phyloP scores from a whole-genome alignment of 805 yeast genomes.

The Ogataea paradorogensis region DNA sequence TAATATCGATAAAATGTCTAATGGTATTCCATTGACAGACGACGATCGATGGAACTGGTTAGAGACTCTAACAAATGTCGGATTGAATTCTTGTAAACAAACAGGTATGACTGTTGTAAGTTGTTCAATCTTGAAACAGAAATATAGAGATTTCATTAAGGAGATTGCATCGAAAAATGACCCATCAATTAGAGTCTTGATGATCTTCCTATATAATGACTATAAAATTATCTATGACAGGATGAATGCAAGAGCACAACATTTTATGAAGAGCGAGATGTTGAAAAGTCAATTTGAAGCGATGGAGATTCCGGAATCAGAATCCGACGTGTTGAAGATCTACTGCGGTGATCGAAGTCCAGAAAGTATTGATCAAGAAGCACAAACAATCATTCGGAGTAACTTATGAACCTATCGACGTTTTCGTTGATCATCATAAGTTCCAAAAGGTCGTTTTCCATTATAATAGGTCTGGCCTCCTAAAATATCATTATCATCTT shows the following conservation, averaged over 20 bases:
- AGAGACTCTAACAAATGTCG: constrained; percentile 42
- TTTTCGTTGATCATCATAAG: constrained; percentile 18
- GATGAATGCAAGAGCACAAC: constrained; percentile 63
- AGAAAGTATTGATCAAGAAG: constrained; percentile 15
- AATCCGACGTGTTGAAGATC: constrained; percentile 14
- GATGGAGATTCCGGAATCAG: constrained; percentile 61
- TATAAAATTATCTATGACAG: constrained; percentile 59
- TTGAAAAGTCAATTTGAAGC: constrained; percentile 72
- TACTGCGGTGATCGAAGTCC: constrained; percentile 22
- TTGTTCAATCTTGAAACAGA: constrained; percentile 80
- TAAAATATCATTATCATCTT: constrained; percentile 77
- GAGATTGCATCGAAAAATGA: constrained; percentile 24
- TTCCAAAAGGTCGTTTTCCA: constrained; percentile 14
- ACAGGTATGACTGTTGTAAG: constrained; percentile 49
- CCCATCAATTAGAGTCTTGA: constrained; percentile 42
- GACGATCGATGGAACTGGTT: constrained; percentile 95
- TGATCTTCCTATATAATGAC: constrained; percentile 66
- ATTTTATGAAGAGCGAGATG: constrained; percentile 88
- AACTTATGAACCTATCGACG: constrained; percentile 7
- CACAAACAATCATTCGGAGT: constrained; percentile 1
- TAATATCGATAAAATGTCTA: constrained; percentile 80
- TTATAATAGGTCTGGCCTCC: constrained; percentile 28
- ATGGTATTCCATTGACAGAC: constrained; percentile 78
- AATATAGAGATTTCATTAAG: constrained; percentile 65
- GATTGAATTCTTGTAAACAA: constrained; percentile 31